phyloP scores from a whole-genome alignment of 331 rosid genomes.

The Stylosanthes scabra region DNA sequence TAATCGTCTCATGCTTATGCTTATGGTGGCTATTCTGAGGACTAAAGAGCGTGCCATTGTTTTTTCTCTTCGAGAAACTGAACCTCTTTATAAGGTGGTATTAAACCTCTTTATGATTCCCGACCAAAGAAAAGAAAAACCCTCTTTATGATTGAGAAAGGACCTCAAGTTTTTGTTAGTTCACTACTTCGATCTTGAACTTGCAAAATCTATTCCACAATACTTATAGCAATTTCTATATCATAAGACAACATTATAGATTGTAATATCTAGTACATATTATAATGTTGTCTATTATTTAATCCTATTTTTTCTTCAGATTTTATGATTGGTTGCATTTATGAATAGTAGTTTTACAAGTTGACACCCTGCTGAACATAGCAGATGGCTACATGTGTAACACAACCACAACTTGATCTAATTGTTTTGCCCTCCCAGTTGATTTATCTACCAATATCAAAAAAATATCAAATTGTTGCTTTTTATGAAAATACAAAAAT shows the following conservation, averaged over 20 bases:
- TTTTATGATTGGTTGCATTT: background rate
- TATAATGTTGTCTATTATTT: too few relatives aligned
- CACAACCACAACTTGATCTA: background rate
- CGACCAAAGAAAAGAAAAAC: too few relatives aligned
- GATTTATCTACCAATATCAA: background rate
- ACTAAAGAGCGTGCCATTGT: background rate
- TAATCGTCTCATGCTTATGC: background rate
- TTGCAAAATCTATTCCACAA: too few relatives aligned
- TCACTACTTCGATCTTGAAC: background rate
- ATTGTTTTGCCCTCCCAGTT: background rate
- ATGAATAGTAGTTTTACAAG: background rate
- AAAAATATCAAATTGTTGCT: background rate
- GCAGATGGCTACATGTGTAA: background rate
- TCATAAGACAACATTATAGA: too few relatives aligned
- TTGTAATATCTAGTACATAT: too few relatives aligned
- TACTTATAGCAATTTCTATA: too few relatives aligned
- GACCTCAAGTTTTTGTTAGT: background rate
- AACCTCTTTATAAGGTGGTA: too few relatives aligned
- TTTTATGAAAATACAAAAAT: too few relatives aligned
- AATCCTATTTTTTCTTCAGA: too few relatives aligned
- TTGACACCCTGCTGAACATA: background rate
- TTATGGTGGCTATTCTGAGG: slow-evolving; percentile 11
- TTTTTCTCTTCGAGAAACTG: background rate
- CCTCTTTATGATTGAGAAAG: background rate
- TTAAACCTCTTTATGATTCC: too few relatives aligned